Base-by-base conservation (phyloP, 2,329 filamentous ascomycete genomes). In the Xylaria sp. region DNA sequence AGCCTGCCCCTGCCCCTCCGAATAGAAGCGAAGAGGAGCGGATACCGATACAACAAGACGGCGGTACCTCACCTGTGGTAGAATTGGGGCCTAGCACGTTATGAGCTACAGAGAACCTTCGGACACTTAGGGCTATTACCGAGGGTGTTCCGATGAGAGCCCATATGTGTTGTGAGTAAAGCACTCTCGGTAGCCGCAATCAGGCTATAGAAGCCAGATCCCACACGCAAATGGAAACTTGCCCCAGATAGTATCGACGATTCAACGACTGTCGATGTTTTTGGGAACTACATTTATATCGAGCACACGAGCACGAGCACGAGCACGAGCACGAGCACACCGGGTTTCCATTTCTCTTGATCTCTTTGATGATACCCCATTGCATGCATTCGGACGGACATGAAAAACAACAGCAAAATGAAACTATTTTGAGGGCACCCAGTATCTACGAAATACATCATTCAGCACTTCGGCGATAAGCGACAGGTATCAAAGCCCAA, bases 1-100 rank as follows among this genome's bases (percentile, higher is more conserved):
- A 78, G 61, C 71, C 78, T 12, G 72, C 74, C 5, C 71, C 78
- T 12, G 72, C 74, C 5, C 74, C 73, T 30, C 75, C 76, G n/a
- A 76, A 77, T 50, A 74, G 74, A 62, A 73, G 75, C 5, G 79
- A 81, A n/a, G 79, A 78, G 32, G 74, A 78, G 57, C 73, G 73
- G 39, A 74, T 74, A 60, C 73, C 73, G 34, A 74, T 74, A 56
- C 74, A 76, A 65, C 72, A 78, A 48, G 79, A 80, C 62, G 77
- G 76, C 34, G 69, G 72, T 1, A 71, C 69, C 5, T 78, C 80
- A n/a, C 78, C 79, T 7, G 73, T 72, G 24, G 68, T 80, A 17
- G 79, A 79, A 64, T 67, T 78, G 4, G 78, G 78, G 8, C 74
- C 75, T 2, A 75, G 74, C 54, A 73, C 73, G 14, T 78, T 78